Evolutionary conservation across 2,329 filamentous ascomycete species (phyloP).

Genomic region (Aspergillus carbonarius): DNA sequence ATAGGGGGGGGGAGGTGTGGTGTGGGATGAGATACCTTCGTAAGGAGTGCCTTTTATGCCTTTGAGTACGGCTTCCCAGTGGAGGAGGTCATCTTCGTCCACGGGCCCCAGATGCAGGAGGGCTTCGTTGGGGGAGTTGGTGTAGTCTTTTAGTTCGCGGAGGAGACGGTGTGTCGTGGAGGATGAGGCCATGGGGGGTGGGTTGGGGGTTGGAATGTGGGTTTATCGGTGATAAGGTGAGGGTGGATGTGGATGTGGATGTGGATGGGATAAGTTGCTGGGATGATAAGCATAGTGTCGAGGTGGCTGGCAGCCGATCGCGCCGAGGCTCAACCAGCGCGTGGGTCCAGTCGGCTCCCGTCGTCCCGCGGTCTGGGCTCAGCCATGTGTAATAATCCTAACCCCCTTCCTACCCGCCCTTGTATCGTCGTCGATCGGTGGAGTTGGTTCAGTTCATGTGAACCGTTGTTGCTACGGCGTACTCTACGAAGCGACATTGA

Average conservation of each 20-base stretch:
- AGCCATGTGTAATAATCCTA: background rate
- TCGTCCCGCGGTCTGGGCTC: background rate
- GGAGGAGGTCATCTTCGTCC: conserved; percentile 57
- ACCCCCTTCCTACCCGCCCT: background rate
- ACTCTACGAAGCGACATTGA: background rate
- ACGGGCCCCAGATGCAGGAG: conserved; percentile 58
- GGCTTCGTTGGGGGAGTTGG: conserved; percentile 56
- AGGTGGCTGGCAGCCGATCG: background rate
- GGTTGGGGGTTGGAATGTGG: no score
- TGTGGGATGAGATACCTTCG: conserved; percentile 48
- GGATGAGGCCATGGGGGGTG: conserved; percentile 28
- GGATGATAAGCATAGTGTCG: background rate
- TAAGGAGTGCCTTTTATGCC: conserved; percentile 60
- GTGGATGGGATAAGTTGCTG: no score
- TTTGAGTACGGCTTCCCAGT: conserved; percentile 61
- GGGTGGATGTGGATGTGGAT: no score
- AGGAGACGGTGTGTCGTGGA: conserved; percentile 59
- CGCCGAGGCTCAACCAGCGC: background rate
- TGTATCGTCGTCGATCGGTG: conserved; percentile 4
- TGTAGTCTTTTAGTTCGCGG: conserved; percentile 61
- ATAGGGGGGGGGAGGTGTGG: background rate
- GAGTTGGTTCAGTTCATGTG: conserved; percentile 21
- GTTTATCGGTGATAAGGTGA: background rate
- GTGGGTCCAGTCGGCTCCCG: background rate
- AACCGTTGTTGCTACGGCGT: conserved; percentile 9